phyloP scores from a whole-genome alignment of 805 yeast genomes.

The Danielia oregonensis region DNA sequence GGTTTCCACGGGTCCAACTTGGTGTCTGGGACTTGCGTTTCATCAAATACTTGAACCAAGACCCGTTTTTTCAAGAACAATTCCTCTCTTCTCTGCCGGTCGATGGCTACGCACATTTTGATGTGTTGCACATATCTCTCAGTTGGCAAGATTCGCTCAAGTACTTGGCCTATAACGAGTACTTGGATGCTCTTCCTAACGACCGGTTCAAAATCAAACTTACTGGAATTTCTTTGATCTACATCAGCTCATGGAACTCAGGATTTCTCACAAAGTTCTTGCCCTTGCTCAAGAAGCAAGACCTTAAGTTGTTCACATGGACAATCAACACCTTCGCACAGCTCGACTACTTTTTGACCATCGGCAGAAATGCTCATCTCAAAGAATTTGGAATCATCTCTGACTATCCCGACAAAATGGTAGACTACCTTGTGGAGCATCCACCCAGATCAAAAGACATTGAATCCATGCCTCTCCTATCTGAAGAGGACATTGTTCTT shows the following conservation, averaged over 20 bases:
- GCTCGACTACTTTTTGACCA: slow-evolving; percentile 26
- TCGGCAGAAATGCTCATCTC: slow-evolving; percentile 23
- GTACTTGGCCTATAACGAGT: slow-evolving; percentile 34
- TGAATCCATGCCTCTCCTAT: not conserved
- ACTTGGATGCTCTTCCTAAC: slow-evolving; percentile 20
- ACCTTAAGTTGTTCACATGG: slow-evolving; percentile 36
- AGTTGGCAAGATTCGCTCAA: slow-evolving; percentile 31
- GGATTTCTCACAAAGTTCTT: slow-evolving; percentile 33
- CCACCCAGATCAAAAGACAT: no score
- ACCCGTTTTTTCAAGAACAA: slow-evolving; percentile 27
- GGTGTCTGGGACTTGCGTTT: slow-evolving; percentile 41
- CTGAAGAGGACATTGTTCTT: not conserved
- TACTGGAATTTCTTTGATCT: slow-evolving; percentile 36
- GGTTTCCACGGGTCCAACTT: slow-evolving; percentile 35
- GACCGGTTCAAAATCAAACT: slow-evolving; percentile 20
- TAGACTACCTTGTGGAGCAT: slow-evolving; percentile 7
- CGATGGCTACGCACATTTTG: slow-evolving; percentile 24
- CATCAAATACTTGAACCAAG: slow-evolving; percentile 38
- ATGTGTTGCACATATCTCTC: slow-evolving; percentile 34
- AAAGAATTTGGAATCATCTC: slow-evolving; percentile 34
- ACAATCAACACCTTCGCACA: slow-evolving; percentile 37
- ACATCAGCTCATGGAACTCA: slow-evolving; percentile 35
- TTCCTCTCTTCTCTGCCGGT: slow-evolving; percentile 7
- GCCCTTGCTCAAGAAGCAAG: slow-evolving; percentile 31
- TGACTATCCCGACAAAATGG: slow-evolving; percentile 36